Evolutionary conservation across 495 filamentous ascomycete species (phyloP), one percentile per base, ranked within the genome.

Genomic region (Chlorociboria aeruginascens): DNA sequence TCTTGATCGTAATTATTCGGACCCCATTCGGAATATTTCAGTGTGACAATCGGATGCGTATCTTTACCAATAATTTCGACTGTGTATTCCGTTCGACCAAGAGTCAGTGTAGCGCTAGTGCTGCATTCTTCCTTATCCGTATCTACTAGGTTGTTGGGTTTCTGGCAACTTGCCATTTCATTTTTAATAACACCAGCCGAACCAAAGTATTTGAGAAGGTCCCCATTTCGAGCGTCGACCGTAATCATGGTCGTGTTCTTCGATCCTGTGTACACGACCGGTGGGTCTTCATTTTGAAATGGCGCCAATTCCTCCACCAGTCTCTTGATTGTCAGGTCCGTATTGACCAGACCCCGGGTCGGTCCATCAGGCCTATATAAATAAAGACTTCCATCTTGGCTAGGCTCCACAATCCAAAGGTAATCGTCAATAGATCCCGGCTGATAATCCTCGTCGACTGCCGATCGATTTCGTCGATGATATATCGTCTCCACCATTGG

Each of bases 341-440:
- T 89, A 62, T 88, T 88, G 37, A 83, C 78, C 50, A 94, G 71
- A 28, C 83, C 82, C 33, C 77, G 76, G 34, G 82, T 77, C 33
- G 73, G 69, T 32, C 80, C 78, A 13, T 74, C 77, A 29, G 83
- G 85, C 31, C 76, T 78, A 70, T 90, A 94, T 17, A 93, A 78
- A 53, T 92, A 96, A n/a, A 98, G 71, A 57, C 76, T 79, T 2
- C 92, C 92, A 63, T 94, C 83, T 49, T 82, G 76, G 45, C 78
- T 92, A 8, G 92, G 92, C 61, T 97, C 93, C 40, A 98, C 86
- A 41, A 95, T 88, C 92, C 92, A 98, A n/a, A 94, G 63, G 50
- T 86, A 89, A 46, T 89, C 80, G 52, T 94, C 85, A 42, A 89
- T 78, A 4, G 51, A 40, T 53, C 73, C 65, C n/a, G 55, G 55